Base-by-base conservation (phyloP, 768 basidiomycete genomes). In the Macrolepiota albuminosa region DNA sequence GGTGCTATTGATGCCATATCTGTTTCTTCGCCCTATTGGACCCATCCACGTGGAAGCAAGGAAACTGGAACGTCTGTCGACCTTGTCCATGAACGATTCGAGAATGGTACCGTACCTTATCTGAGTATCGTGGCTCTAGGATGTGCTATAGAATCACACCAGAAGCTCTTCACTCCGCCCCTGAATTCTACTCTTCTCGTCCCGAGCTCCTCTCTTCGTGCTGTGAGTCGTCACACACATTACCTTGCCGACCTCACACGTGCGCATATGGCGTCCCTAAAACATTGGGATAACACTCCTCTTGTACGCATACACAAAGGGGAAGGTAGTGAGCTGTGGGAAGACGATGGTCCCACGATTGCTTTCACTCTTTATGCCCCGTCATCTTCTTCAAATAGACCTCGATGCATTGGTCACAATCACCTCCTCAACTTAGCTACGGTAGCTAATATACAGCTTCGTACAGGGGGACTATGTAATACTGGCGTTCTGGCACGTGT, bases 381-480 rank as follows among this genome's bases (percentile, higher is more conserved):
- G 5, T n/a, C 42, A 4, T 46, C 55, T n/a, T 55, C 59, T 13
- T 55, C 53, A 10, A 53, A 47, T 26, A 55, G 50, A 31, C n/a
- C 51, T 24, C 47, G 31, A 7, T 48, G 55, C 6, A 39, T 64
- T 14, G 63, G 63, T 6, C 63, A 64, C 21, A 43, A 40, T 0
- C 63, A 64, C 26, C 11, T 64, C 26, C 49, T 61, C 24, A 61
- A 64, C 10, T 33, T 64, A 21, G 60, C 63, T 3, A 61, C 63
- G 18, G 21, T 64, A 11, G 63, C 63, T 1, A 61, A 61, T n/a
- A 61, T 64, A 6, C 63, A 64, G 11, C 54, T 64, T 24, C 63
- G 63, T 49, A 54, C 60, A 5, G 63, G 63, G 3, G 63, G 63
- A 6, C 29, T 64, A 6, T 64, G 63, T 29, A 64, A 64, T 29